Evolutionary conservation across 371 early-diverging fungal species (phyloP).

Genomic region (Actinomortierella ambigua): DNA sequence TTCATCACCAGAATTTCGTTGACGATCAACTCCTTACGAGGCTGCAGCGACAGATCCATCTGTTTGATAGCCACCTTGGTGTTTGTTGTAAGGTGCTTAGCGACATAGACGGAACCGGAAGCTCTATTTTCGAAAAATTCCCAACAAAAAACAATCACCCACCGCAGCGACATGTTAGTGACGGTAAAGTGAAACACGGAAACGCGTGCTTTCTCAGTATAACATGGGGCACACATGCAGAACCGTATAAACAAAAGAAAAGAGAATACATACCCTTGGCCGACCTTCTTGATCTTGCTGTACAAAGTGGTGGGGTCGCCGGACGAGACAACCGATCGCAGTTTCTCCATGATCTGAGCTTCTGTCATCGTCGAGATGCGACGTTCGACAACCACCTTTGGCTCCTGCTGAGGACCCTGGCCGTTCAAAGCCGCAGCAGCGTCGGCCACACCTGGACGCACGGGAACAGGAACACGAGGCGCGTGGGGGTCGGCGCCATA

Average conservation of each 20-base stretch:
- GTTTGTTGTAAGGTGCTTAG: slow-evolving; percentile 67
- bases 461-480: slow-evolving; percentile 16
- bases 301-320: slow-evolving; percentile 89
- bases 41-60: slow-evolving; percentile 93
- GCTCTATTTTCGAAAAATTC: slow-evolving; percentile 61
- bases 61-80: slow-evolving; percentile 95
- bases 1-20: slow-evolving; percentile 97
- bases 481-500: slow-evolving; percentile 2
- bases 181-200: not conserved
- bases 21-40: slow-evolving; percentile 92
- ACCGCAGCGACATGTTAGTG: not conserved
- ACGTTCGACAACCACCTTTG: slow-evolving; percentile 64
- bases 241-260: not conserved
- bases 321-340: slow-evolving; percentile 81
- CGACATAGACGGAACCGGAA: slow-evolving; percentile 95
- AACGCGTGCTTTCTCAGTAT: not conserved
- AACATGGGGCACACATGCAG: not conserved
- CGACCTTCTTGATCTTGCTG: slow-evolving; percentile 90
- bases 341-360: slow-evolving; percentile 89
- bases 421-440: slow-evolving; percentile 42
- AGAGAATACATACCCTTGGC: slow-evolving; percentile 80
- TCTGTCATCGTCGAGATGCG: slow-evolving; percentile 88
- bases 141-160: not conserved
- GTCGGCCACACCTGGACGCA: slow-evolving; percentile 28
- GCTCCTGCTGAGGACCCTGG: slow-evolving; percentile 25